These are phyloP conservation scores for Chaetoceros tenuissimus DNA, from an alignment of 108 stramenopile species.

Conservation along the genomic window DNA sequence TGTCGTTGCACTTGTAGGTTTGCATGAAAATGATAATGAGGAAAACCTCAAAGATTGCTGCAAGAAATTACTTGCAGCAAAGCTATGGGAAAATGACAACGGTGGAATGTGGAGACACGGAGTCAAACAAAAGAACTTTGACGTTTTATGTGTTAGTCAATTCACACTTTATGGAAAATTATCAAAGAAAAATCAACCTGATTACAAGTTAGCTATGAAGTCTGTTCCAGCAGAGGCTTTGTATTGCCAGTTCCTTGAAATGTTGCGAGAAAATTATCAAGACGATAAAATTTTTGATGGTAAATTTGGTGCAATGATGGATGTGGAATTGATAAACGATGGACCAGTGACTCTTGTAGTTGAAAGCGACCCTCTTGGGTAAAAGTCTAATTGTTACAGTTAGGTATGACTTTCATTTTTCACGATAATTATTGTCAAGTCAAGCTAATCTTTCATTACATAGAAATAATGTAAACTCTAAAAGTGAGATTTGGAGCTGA, in stretches of 20 bases:
- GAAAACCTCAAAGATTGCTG: conserved; percentile 68
- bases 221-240: conserved; percentile 37
- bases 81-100: conserved; percentile 72
- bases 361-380: conserved; percentile 44
- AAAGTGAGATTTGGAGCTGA: too few relatives aligned
- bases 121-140: conserved; percentile 55
- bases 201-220: conserved; percentile 84
- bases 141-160: conserved; percentile 75
- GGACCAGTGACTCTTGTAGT: conserved; percentile 86
- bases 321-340: conserved; percentile 76
- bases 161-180: conserved; percentile 82
- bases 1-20: conserved; percentile 59
- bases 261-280: conserved; percentile 53
- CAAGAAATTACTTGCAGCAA: conserved; percentile 50
- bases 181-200: conserved; percentile 77
- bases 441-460: too few relatives aligned
- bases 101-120: conserved; percentile 62
- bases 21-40: conserved; percentile 60
- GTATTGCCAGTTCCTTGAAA: conserved; percentile 56
- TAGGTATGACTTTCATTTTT: too few relatives aligned
- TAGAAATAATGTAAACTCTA: too few relatives aligned
- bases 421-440: too few relatives aligned
- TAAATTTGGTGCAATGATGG: conserved; percentile 87
- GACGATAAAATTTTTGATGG: conserved; percentile 62
- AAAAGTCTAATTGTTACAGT: too few relatives aligned